Percentiles rank a stretch among this genome's conserved stretches.
Evolutionary conservation across 495 filamentous ascomycete species (phyloP).

Genomic region (Penicillium subrubescens): DNA sequence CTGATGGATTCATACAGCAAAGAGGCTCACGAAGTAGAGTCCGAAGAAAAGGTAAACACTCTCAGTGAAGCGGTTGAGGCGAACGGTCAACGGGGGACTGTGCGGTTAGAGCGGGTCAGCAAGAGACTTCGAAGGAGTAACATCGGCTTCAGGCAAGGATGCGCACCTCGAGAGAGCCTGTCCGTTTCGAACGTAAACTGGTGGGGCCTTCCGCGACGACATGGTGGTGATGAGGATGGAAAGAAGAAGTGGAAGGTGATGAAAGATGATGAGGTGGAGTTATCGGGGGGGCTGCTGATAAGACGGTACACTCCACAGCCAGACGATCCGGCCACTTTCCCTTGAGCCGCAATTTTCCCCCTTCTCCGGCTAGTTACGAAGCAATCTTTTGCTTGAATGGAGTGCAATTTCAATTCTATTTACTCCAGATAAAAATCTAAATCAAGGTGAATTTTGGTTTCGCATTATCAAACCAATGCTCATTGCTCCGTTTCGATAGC

Average conservation of each 20-base stretch:
- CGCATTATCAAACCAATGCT: no score
- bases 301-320: background rate
- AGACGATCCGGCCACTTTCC: background rate
- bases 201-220: conserved; percentile 31
- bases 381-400: no score
- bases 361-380: background rate
- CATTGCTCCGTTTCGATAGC: no score
- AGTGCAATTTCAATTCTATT: no score
- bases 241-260: background rate
- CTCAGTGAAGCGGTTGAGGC: conserved; percentile 46
- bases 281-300: conserved; percentile 13
- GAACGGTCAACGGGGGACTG: conserved; percentile 49
- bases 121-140: background rate
- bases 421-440: no score
- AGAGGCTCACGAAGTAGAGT: conserved; percentile 46
- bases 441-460: no score
- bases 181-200: conserved; percentile 42
- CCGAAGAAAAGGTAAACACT: conserved; percentile 48
- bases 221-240: conserved; percentile 24
- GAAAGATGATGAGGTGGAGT: conserved; percentile 21
- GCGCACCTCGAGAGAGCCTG: conserved; percentile 37
- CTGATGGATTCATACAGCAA: conserved; percentile 34
- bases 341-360: background rate
- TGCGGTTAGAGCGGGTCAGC: conserved; percentile 31
- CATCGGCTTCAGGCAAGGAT: conserved; percentile 12